Percentiles rank a stretch among this genome's conserved stretches.
Evolutionary conservation across 2,329 filamentous ascomycete genomes (phyloP).

Genomic region (Claviceps paspali): DNA sequence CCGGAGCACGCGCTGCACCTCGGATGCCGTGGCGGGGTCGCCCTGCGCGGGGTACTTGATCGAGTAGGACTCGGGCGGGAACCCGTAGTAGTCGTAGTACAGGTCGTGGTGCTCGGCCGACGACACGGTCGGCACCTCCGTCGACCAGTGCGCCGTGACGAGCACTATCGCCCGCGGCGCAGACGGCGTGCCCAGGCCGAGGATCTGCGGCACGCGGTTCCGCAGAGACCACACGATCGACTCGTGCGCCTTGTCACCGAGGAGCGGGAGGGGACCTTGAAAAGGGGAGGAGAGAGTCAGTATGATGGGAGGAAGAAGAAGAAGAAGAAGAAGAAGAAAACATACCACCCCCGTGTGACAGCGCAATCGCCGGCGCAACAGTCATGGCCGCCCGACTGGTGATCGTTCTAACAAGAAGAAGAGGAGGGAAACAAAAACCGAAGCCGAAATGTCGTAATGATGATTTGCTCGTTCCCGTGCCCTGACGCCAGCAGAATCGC

Average conservation of each 20-base stretch:
- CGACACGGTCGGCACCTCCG: conserved; percentile 32
- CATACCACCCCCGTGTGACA: conserved; percentile 33
- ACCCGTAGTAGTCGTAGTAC: conserved; percentile 44
- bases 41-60: conserved; percentile 42
- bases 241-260: conserved; percentile 37
- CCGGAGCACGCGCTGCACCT: conserved; percentile 30
- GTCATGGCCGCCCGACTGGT: conserved; percentile 17
- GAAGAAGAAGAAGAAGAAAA: neutral
- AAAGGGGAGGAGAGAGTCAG: too few species aligned
- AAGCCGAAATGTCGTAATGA: too few species aligned
- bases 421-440: too few species aligned
- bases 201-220: conserved; percentile 36
- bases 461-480: too few species aligned
- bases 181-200: conserved; percentile 35
- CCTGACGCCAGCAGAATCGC: too few species aligned
- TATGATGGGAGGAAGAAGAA: too few species aligned
- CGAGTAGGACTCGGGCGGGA: conserved; percentile 38
- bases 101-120: conserved; percentile 30
- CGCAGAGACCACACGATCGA: conserved; percentile 35
- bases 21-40: conserved; percentile 33
- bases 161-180: conserved; percentile 37
- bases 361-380: conserved; percentile 28
- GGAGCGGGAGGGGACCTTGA: conserved; percentile 39
- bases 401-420: too few species aligned
- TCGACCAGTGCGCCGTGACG: conserved; percentile 44